Evolutionary conservation across 2,329 filamentous ascomycete genomes (phyloP), one percentile per base, ranked within the genome.

Genomic region (Sordariomycetes sp.): DNA sequence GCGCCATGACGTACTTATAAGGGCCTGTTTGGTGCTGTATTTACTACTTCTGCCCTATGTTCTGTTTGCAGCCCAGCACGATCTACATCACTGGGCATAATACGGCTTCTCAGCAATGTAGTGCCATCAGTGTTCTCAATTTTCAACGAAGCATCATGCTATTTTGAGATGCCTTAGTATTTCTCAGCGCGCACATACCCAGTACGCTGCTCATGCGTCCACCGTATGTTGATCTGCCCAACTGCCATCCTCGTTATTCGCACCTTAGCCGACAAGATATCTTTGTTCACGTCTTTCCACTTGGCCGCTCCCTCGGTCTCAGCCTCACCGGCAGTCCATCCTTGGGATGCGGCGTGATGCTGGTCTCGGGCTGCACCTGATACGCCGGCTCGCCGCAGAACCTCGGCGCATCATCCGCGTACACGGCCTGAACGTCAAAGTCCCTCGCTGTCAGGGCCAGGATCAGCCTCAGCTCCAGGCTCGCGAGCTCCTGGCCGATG

Each of bases 391-490:
- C 23, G 9, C 23, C 23, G 9, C 9, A 25, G 23, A 25, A 25
- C 23, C 23, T 25, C n/a, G 23, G 23, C 23, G 23, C 23, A 25
- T 25, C 23, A 25, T 25, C 23, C 23, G 23, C 23, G n/a, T 25
- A 25, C 23, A 9, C n/a, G 9, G 23, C 23, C 23, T 25, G 9
- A 25, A 25, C n/a, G 23, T 25, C n/a, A 25, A 25, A 25, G 9
- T 25, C 23, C 23, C 23, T 25, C 23, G n/a, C 23, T n/a, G 23
- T 25, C 23, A 25, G 23, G 6, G 9, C 12, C 9, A 68, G 36
- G 10, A 67, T 60, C 5, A 66, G 40, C 3, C 64, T 57, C 59
- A 68, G 61, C 43, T 69, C 64, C 10, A 54, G 54, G 30, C 62
- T 63, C 2, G 64, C 64, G 6, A 35, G 30, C 54, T 45, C 40